Evolutionary conservation across 805 yeast genomes (phyloP).

Genomic region (Hagleromyces aurorensis): DNA sequence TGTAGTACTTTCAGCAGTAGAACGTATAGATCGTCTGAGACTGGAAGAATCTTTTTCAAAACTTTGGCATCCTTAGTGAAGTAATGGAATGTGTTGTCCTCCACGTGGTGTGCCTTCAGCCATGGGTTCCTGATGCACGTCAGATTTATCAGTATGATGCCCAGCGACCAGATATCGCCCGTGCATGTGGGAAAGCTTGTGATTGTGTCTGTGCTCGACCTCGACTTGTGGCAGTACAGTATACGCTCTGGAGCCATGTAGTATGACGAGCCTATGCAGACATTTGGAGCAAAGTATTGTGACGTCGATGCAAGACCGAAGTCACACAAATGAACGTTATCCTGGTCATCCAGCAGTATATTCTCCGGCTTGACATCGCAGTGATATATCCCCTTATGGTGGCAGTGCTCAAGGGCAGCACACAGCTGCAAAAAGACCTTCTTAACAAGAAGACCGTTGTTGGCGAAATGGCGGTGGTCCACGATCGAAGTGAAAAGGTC

Average conservation of each 20-base stretch:
- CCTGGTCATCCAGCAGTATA: constrained; percentile 58
- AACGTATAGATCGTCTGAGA: constrained; percentile 52
- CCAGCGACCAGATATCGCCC: constrained; percentile 85
- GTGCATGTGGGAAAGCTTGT: constrained; percentile 50
- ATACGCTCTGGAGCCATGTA: constrained; percentile 90
- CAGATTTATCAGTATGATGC: constrained; percentile 70
- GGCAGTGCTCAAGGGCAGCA: constrained; percentile 78
- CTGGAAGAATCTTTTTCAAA: constrained; percentile 61
- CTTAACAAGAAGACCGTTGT: constrained; percentile 44
- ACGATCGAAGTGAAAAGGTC: constrained; percentile 84
- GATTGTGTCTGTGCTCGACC: constrained; percentile 24
- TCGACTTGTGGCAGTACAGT: constrained; percentile 12
- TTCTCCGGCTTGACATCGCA: constrained; percentile 96
- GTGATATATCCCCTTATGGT: constrained; percentile 75
- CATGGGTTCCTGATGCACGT: constrained; percentile 85
- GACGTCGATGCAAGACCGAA: constrained; percentile 79
- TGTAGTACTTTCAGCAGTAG: constrained; percentile 36
- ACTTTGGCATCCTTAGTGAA: constrained; percentile 50
- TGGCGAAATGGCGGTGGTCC: constrained; percentile 54
- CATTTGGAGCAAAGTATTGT: constrained; percentile 50
- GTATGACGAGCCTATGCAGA: constrained; percentile 79
- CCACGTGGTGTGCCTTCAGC: constrained; percentile 62
- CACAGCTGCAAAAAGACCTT: constrained; percentile 67
- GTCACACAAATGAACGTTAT: constrained; percentile 61
- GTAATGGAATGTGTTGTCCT: constrained; percentile 57